A percentile compares a stretch with the other conserved stretches of the same genome.
Evolutionary conservation across 148 eudicot genomes (phyloP).

Genomic region (Silene uniflora): DNA sequence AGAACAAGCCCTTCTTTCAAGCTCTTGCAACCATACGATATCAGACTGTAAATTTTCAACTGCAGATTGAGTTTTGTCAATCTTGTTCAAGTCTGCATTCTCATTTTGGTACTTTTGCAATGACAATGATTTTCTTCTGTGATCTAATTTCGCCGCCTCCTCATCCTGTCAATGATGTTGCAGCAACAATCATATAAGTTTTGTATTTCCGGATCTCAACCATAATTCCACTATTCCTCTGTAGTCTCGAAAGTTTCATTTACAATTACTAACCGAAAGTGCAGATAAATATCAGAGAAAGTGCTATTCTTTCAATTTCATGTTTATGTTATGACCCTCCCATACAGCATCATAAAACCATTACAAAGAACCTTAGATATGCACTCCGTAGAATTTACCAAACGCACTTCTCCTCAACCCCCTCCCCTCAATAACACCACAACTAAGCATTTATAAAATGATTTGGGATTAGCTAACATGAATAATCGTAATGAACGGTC

Average conservation of each 20-base stretch:
- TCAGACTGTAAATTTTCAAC: conserved; percentile 57
- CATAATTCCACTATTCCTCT: background rate
- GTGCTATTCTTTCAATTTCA: background rate
- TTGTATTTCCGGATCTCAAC: background rate
- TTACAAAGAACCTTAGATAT: no score
- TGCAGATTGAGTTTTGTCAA: conserved; percentile 45
- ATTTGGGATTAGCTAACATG: no score
- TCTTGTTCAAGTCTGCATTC: conserved; percentile 51
- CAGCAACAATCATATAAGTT: background rate
- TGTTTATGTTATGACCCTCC: no score
- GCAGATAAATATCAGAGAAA: background rate
- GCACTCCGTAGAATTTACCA: no score
- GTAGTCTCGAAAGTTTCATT: no score
- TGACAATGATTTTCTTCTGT: conserved; percentile 43
- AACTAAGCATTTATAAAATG: no score
- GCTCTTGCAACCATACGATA: conserved; percentile 46
- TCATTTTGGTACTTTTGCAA: conserved; percentile 51
- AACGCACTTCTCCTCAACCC: no score
- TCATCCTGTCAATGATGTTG: conserved; percentile 45
- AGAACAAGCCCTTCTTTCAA: conserved; percentile 41
- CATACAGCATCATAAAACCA: no score
- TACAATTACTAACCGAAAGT: background rate
- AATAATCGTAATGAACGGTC: no score
- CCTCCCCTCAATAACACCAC: no score
- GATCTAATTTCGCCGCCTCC: conserved; percentile 55